These are phyloP conservation scores for Alternaria arborescens DNA, from an alignment of 2,329 filamentous ascomycete species.

Conservation along the genomic window DNA sequence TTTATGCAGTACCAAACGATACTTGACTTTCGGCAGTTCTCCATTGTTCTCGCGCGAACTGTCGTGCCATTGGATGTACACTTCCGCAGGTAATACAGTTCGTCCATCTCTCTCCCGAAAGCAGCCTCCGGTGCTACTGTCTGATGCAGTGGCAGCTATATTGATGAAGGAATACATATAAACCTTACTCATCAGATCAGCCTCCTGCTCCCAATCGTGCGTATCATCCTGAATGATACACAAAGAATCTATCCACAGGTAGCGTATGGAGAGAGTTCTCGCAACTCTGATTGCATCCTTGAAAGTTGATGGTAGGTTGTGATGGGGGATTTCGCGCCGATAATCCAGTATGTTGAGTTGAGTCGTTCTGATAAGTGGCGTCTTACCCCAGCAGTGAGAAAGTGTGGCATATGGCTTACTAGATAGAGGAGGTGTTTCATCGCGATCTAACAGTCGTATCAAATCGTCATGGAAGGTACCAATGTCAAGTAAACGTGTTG, in stretches of 20 bases:
- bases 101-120: constrained; percentile 1
- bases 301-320: background rate
- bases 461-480: background rate
- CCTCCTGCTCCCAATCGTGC: background rate
- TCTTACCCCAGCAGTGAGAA: constrained; percentile 1
- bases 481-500: background rate
- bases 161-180: constrained; percentile 6
- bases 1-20: background rate
- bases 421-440: background rate
- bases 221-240: background rate
- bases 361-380: background rate
- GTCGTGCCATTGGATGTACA: background rate
- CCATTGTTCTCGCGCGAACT: background rate
- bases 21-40: background rate
- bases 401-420: background rate
- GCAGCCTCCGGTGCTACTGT: background rate
- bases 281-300: background rate
- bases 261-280: background rate
- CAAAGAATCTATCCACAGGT: constrained; percentile 9
- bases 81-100: background rate
- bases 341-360: rapidly evolving
- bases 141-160: constrained; percentile 5
- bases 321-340: background rate
- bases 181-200: background rate
- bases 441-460: background rate